phyloP scores from a whole-genome alignment of 2,329 filamentous ascomycete genomes.

The Leptographium flavum region DNA sequence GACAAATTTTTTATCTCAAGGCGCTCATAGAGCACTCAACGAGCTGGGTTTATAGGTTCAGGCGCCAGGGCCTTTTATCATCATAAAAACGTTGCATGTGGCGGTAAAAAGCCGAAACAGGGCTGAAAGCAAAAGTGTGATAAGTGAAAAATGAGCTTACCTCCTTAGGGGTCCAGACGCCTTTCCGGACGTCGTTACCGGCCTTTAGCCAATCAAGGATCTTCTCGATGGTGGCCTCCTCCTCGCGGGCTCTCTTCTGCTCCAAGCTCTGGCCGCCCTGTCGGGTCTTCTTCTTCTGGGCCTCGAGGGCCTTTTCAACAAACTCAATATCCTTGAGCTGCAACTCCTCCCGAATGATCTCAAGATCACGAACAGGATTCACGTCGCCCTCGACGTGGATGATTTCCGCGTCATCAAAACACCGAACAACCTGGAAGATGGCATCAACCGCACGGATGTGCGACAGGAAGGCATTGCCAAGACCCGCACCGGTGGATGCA shows the following conservation, averaged over 20 bases:
- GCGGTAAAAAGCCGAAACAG: slow-evolving; percentile 8
- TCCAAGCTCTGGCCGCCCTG: slow-evolving; percentile 90
- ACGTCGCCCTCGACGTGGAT: slow-evolving; percentile 99
- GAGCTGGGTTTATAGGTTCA: slow-evolving; percentile 98
- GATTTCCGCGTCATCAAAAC: slow-evolving; percentile 98
- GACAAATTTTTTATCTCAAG: slow-evolving; percentile 72
- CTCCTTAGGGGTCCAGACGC: slow-evolving; percentile 85
- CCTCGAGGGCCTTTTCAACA: slow-evolving; percentile 86
- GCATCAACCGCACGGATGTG: slow-evolving; percentile 97
- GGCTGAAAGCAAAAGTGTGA: neutral
- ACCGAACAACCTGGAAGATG: slow-evolving; percentile 93
- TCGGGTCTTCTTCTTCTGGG: slow-evolving; percentile 83
- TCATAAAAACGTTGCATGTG: slow-evolving; percentile 45
- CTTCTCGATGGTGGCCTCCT: slow-evolving; percentile 87
- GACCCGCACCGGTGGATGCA: slow-evolving; percentile 91
- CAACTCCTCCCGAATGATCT: slow-evolving; percentile 94
- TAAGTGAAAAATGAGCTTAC: slow-evolving; percentile 41
- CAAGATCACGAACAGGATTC: slow-evolving; percentile 82
- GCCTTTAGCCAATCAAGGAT: slow-evolving; percentile 68
- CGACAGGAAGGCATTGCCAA: slow-evolving; percentile 95
- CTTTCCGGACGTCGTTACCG: slow-evolving; percentile 89
- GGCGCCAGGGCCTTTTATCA: slow-evolving; percentile 95
- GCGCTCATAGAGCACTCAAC: slow-evolving; percentile 81
- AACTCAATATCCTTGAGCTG: slow-evolving; percentile 98
- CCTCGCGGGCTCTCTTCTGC: slow-evolving; percentile 93